Percentiles rank a stretch among this genome's conserved stretches.
phyloP scores from a whole-genome alignment of 2,329 filamentous ascomycete genomes.

The Aquanectria penicillioides region DNA sequence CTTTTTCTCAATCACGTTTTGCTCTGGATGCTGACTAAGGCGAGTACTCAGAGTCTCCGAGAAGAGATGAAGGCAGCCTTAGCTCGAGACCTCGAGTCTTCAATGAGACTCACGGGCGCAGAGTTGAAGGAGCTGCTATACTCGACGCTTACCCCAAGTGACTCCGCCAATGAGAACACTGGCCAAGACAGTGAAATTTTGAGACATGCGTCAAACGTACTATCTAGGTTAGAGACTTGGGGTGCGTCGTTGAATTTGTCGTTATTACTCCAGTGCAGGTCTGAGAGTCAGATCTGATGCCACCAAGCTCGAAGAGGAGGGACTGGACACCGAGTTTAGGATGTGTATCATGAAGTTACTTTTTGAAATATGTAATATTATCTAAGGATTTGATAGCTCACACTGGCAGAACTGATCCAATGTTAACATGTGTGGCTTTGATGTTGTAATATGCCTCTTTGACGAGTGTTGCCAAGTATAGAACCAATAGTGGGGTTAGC shows the following conservation, averaged over 20 bases:
- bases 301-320: no score
- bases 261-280: not conserved
- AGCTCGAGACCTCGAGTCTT: not conserved
- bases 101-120: not conserved
- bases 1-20: constrained; percentile 1
- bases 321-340: no score
- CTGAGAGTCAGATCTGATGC: no score
- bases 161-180: not conserved
- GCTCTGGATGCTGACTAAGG: not conserved
- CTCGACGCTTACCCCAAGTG: not conserved
- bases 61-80: not conserved
- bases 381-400: no score
- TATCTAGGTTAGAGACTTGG: constrained; percentile 1
- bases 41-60: not conserved
- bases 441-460: not conserved
- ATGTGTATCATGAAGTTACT: no score
- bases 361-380: no score
- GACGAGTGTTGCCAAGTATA: not conserved
- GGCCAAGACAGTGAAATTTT: not conserved
- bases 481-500: not conserved
- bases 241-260: constrained; percentile 2
- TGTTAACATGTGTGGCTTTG: not conserved
- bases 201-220: not conserved
- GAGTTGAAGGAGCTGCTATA: not conserved
- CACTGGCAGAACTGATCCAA: no score